phyloP scores from a whole-genome alignment of 805 yeast species.

The Schwanniomyces polymorphus region DNA sequence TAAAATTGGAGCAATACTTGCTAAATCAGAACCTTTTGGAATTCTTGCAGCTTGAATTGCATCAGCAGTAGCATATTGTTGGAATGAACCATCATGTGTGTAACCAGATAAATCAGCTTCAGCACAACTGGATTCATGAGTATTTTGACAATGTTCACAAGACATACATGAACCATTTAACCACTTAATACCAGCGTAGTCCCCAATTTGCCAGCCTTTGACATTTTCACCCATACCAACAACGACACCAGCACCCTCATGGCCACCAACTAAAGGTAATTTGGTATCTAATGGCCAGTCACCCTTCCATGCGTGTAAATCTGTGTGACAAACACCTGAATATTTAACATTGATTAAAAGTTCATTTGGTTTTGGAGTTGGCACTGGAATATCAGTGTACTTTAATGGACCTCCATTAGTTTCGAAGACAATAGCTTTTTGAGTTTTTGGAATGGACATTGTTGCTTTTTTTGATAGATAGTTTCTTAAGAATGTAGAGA shows the following conservation, averaged over 20 bases:
- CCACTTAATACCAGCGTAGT: constrained; percentile 84
- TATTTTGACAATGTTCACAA: constrained; percentile 72
- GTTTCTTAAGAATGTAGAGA: background rate
- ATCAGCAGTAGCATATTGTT: constrained; percentile 86
- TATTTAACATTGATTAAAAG: constrained; percentile 78
- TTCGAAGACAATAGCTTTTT: constrained; percentile 39
- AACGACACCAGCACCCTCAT: constrained; percentile 87
- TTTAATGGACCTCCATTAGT: constrained; percentile 38
- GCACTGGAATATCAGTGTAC: constrained; percentile 73
- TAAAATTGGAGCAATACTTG: constrained; percentile 75
- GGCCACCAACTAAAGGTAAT: constrained; percentile 82
- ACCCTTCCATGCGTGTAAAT: constrained; percentile 91
- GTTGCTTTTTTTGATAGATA: background rate
- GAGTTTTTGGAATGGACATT: constrained; percentile 30
- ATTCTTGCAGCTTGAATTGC: constrained; percentile 83
- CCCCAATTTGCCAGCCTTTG: constrained; percentile 72
- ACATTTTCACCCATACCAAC: constrained; percentile 75
- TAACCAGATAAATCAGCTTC: constrained; percentile 70
- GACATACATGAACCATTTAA: constrained; percentile 72
- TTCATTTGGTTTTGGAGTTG: constrained; percentile 75
- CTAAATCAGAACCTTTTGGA: constrained; percentile 73
- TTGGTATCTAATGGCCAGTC: constrained; percentile 84
- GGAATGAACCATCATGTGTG: constrained; percentile 90
- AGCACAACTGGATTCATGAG: constrained; percentile 71
- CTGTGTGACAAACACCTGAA: constrained; percentile 94